Percentiles rank a stretch among this genome's conserved stretches.
Conservation (phyloP, 2,329 filamentous ascomycete genomes). For the Curvularia eragrostidis region DNA sequence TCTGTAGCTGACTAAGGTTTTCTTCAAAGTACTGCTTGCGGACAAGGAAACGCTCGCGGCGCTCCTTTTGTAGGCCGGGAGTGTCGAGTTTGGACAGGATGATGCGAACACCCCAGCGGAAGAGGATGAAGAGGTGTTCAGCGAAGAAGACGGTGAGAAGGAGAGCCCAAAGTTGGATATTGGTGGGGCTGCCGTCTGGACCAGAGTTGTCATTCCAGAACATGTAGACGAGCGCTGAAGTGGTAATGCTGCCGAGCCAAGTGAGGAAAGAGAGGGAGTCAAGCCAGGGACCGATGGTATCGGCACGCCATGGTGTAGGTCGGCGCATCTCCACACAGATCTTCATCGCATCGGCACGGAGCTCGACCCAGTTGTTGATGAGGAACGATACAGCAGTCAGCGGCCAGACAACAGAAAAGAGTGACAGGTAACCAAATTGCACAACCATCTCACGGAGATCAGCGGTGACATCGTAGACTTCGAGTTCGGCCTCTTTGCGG, state of each 20-base stretch:
- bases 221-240: constrained; percentile 85
- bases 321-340: constrained; percentile 89
- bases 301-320: constrained; percentile 86
- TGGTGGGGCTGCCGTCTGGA: constrained; percentile 68
- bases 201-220: constrained; percentile 75
- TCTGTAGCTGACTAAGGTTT: constrained; percentile 65
- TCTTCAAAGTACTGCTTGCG: constrained; percentile 81
- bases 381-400: constrained; percentile 89
- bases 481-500: constrained; percentile 80
- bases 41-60: constrained; percentile 78
- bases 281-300: constrained; percentile 94
- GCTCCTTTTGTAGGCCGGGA: constrained; percentile 83
- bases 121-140: constrained; percentile 86
- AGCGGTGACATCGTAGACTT: constrained; percentile 84
- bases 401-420: constrained; percentile 95
- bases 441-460: constrained; percentile 77
- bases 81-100: constrained; percentile 83
- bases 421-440: constrained; percentile 80
- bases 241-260: constrained; percentile 90
- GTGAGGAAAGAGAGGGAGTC: constrained; percentile 86
- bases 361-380: constrained; percentile 94
- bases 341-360: constrained; percentile 92
- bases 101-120: constrained; percentile 74
- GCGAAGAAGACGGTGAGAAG: constrained; percentile 82
- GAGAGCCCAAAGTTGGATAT: constrained; percentile 80